Percentiles rank a stretch among this genome's conserved stretches.
These are phyloP conservation scores for Breviolum minutum DNA, from an alignment of 73 alveolate genomes.

Conservation along the genomic window DNA sequence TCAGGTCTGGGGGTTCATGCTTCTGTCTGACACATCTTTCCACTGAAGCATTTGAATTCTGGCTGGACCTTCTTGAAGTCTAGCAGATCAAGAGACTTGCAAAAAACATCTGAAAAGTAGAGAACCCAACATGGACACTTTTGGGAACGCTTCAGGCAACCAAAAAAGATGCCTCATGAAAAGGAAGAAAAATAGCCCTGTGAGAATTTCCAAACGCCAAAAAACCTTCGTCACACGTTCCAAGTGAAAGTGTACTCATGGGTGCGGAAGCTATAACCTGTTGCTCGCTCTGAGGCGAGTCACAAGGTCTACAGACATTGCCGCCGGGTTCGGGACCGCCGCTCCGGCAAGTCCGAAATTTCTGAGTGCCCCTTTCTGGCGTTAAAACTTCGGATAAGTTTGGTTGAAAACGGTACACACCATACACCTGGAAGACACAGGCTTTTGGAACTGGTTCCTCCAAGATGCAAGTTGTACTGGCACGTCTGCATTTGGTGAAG, in stretches of 20 bases:
- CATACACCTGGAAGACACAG: slow-evolving; percentile 30
- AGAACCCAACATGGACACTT: neutral
- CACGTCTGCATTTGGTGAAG: neutral
- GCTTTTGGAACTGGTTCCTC: slow-evolving; percentile 60
- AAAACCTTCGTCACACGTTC: neutral
- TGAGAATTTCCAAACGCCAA: neutral
- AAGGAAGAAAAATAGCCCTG: too few relatives aligned
- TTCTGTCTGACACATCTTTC: neutral
- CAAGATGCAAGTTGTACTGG: neutral
- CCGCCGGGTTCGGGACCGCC: too few relatives aligned
- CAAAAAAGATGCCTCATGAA: neutral
- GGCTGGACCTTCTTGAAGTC: neutral
- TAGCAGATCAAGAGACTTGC: neutral
- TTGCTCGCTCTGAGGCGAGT: neutral
- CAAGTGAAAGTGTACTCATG: neutral
- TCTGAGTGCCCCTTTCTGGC: neutral
- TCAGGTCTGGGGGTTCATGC: neutral
- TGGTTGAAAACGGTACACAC: neutral
- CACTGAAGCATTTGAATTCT: neutral
- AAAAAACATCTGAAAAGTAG: neutral
- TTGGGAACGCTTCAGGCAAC: slow-evolving; percentile 9
- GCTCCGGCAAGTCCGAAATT: neutral
- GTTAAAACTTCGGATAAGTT: neutral
- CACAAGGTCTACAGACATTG: neutral
- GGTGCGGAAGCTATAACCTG: neutral